Conservation (phyloP, 352 stramenopile genomes). For the Globisporangium iwayamae region DNA sequence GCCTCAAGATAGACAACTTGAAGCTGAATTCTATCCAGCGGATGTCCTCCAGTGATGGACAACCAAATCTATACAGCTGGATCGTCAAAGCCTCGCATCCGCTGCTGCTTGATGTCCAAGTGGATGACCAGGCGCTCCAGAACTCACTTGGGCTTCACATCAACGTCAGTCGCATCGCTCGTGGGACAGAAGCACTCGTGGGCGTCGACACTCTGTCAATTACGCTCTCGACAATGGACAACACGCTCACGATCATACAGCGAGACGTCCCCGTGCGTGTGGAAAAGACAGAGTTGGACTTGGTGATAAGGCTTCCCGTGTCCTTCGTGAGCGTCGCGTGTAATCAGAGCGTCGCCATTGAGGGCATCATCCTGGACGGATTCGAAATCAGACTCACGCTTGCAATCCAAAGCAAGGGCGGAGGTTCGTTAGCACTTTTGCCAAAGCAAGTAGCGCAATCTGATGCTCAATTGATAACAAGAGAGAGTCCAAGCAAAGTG, state of each 20-base stretch:
- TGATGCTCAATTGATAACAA: not conserved
- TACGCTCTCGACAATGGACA: slow-evolving; percentile 3
- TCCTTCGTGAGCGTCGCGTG: slow-evolving; percentile 9
- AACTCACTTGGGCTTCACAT: not conserved
- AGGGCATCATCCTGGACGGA: slow-evolving; percentile 13
- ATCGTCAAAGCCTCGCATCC: slow-evolving; percentile 15
- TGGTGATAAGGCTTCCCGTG: slow-evolving; percentile 7
- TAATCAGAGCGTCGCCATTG: slow-evolving; percentile 5
- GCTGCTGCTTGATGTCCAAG: not conserved
- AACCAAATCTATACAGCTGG: slow-evolving; percentile 7
- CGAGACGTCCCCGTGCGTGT: slow-evolving; percentile 8
- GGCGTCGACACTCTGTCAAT: slow-evolving; percentile 8
- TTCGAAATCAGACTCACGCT: slow-evolving; percentile 12
- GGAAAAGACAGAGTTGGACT: slow-evolving; percentile 3
- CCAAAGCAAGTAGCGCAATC: not conserved
- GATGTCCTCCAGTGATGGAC: not conserved
- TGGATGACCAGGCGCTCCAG: not conserved
- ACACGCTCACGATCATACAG: not conserved
- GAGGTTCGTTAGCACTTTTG: slow-evolving; percentile 7
- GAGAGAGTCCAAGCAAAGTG: not conserved
- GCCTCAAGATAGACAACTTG: slow-evolving; percentile 5
- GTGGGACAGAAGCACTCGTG: slow-evolving; percentile 6
- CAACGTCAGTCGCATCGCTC: slow-evolving; percentile 3
- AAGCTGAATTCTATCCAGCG: slow-evolving; percentile 3
- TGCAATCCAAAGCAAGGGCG: slow-evolving; percentile 1